phyloP scores from a whole-genome alignment of 139 green algal genomes.

The Limnomonas spitsbergensis region DNA sequence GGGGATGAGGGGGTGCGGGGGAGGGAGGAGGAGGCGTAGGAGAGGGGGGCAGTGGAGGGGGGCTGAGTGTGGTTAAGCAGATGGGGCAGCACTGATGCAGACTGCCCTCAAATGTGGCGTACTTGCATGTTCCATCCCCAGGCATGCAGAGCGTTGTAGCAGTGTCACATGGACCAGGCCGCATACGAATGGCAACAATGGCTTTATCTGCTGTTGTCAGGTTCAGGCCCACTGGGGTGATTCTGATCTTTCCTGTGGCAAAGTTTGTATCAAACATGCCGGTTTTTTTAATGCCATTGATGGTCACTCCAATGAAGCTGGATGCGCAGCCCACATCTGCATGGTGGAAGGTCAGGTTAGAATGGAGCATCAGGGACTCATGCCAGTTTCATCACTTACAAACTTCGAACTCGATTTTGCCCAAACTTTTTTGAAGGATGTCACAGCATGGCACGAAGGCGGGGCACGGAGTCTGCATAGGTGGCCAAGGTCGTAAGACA shows the following conservation, averaged over 20 bases:
- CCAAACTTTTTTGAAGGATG: not conserved
- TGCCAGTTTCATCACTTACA: slow-evolving; percentile 1
- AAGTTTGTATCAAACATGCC: slow-evolving; percentile 12
- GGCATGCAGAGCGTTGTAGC: not conserved
- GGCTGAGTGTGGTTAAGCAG: slow-evolving; percentile 1
- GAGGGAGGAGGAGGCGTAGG: not conserved
- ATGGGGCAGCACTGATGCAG: slow-evolving; percentile 26
- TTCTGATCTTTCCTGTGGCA: slow-evolving; percentile 14
- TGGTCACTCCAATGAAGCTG: not conserved
- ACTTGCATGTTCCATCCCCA: slow-evolving; percentile 6
- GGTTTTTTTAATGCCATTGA: slow-evolving; percentile 4
- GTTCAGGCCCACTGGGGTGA: not conserved
- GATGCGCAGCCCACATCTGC: not conserved
- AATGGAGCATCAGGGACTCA: not conserved
- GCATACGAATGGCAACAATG: not conserved
- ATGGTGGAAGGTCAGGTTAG: not conserved
- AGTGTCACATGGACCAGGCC: not conserved
- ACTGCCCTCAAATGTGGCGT: slow-evolving; percentile 16
- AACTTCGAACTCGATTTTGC: slow-evolving; percentile 20
- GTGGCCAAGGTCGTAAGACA: too few species aligned
- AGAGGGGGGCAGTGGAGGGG: not conserved
- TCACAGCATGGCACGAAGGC: slow-evolving; percentile 1
- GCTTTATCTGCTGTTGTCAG: not conserved
- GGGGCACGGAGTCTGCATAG: slow-evolving; percentile 5
- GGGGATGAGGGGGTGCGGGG: not conserved